phyloP scores from a whole-genome alignment of 192 early-diverging fungal genomes.

The Gryganskiella cystojenkinii region DNA sequence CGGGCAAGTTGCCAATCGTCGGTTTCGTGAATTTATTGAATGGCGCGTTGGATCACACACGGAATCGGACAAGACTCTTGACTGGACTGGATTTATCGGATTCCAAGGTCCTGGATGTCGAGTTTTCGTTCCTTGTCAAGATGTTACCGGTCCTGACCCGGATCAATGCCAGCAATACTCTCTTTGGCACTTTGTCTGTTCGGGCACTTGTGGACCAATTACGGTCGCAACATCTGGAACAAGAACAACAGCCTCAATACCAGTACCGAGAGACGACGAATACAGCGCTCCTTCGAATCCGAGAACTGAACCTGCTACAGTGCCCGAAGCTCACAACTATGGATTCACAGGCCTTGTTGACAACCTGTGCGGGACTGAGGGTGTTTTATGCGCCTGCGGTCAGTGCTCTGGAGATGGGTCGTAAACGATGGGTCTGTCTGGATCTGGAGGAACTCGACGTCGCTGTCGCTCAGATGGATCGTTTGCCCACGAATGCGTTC shows the following conservation, averaged over 20 bases:
- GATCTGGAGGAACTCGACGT: conserved; percentile 11
- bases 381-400: conserved; percentile 1
- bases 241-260: background rate
- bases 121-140: conserved; percentile 11
- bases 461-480: background rate
- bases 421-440: background rate
- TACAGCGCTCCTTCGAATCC: background rate
- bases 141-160: conserved; percentile 6
- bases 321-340: background rate
- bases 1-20: conserved; percentile 6
- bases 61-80: background rate
- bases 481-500: background rate
- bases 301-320: background rate
- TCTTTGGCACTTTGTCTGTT: conserved; percentile 12
- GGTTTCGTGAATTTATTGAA: conserved; percentile 19
- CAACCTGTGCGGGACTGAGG: background rate
- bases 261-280: background rate
- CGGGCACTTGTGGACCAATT: background rate
- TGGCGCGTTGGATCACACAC: background rate
- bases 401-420: conserved; percentile 4
- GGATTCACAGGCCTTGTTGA: background rate
- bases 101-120: conserved; percentile 4
- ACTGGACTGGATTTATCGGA: conserved; percentile 8
- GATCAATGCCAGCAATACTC: conserved; percentile 1
- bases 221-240: background rate